Conservation (phyloP, 2,329 filamentous ascomycete genomes). For the Helicocarpus griseus region DNA sequence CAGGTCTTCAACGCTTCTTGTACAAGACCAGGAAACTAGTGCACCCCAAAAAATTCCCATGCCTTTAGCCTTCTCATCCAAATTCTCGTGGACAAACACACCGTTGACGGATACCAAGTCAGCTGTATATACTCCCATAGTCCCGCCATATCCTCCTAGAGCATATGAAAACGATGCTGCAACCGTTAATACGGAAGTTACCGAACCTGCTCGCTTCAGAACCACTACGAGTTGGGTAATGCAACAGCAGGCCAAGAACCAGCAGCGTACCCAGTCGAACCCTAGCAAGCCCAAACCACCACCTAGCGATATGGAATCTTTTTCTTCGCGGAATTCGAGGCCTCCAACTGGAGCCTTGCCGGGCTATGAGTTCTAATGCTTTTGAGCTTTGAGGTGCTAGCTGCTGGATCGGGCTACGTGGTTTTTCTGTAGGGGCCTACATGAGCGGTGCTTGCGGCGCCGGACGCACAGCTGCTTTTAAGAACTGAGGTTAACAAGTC, state of each 20-base stretch:
- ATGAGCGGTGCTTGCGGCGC: too few species aligned
- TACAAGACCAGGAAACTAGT: not conserved
- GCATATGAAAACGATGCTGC: conserved; percentile 6
- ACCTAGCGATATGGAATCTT: conserved; percentile 1
- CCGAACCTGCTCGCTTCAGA: conserved; percentile 9
- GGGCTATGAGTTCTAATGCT: not conserved
- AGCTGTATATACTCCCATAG: not conserved
- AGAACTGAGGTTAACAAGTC: not conserved
- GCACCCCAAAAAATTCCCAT: not conserved
- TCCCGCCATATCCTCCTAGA: not conserved
- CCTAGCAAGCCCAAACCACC: not conserved
- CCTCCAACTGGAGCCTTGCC: not conserved
- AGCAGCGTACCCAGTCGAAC: not conserved
- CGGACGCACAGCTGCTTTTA: not conserved
- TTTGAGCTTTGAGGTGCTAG: not conserved
- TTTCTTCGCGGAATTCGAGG: not conserved
- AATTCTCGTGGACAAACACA: conserved; percentile 11
- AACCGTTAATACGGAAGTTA: conserved; percentile 8
- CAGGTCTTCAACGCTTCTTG: not conserved
- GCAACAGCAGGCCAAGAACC: conserved; percentile 8
- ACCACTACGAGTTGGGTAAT: conserved; percentile 12
- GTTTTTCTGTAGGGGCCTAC: not conserved
- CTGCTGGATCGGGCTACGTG: not conserved
- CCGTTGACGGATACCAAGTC: conserved; percentile 6
- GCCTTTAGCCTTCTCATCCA: conserved; percentile 2